A percentile compares a stretch with the other conserved stretches of the same genome.
These are phyloP conservation scores for Ceratobasidium sp. DNA, from an alignment of 1,284 basidiomycete genomes.

Conservation along the genomic window DNA sequence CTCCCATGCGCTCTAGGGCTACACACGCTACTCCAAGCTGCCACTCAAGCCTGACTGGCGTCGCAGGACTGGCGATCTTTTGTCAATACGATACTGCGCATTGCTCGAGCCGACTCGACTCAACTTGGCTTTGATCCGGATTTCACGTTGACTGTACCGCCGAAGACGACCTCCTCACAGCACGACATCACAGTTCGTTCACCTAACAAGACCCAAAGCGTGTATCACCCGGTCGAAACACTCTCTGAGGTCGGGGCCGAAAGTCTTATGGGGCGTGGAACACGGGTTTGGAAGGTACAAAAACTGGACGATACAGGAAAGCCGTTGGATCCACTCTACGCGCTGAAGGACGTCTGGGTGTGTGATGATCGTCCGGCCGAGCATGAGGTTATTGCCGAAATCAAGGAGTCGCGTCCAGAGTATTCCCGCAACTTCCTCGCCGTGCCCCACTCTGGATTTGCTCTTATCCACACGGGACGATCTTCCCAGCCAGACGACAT, in stretches of 20 bases:
- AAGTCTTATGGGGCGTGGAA: slow-evolving; percentile 26
- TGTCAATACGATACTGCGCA: background rate
- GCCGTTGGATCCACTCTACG: background rate
- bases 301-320: background rate
- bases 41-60: background rate
- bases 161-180: background rate
- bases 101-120: background rate
- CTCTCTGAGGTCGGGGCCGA: slow-evolving; percentile 18
- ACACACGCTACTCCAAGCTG: too few relatives aligned
- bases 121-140: slow-evolving; percentile 17
- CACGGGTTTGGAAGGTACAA: slow-evolving; percentile 32
- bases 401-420: background rate
- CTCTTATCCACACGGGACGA: too few relatives aligned
- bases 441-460: too few relatives aligned
- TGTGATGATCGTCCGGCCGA: background rate
- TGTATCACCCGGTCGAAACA: background rate
- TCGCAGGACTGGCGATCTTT: slow-evolving; percentile 2
- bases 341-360: slow-evolving; percentile 30
- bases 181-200: slow-evolving; percentile 15
- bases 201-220: background rate
- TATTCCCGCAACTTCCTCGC: too few relatives aligned
- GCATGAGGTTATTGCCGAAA: background rate
- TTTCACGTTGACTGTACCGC: background rate
- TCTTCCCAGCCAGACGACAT: too few relatives aligned
- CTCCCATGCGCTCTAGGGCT: too few relatives aligned